Evolutionary conservation across 331 rosid genomes (phyloP).

Genomic region (Dryas integrifolia): DNA sequence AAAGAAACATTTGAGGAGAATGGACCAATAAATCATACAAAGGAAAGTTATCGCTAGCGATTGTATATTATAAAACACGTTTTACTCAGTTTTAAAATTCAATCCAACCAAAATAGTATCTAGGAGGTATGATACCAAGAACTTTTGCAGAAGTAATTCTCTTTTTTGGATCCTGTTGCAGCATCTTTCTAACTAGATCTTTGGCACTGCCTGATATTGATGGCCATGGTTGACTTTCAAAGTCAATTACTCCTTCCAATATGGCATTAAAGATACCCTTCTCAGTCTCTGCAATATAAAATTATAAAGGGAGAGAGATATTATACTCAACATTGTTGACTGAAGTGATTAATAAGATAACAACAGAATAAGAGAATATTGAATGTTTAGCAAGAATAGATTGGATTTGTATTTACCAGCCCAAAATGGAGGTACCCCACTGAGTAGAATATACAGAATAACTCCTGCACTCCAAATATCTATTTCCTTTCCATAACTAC

Average conservation of each 20-base stretch:
- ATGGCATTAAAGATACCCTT: constrained; percentile 78
- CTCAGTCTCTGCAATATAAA: constrained; percentile 63
- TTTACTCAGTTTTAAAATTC: background rate
- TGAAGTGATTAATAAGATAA: background rate
- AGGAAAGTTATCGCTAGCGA: background rate
- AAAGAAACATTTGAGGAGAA: background rate
- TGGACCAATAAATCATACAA: constrained; percentile 1
- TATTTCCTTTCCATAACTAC: constrained; percentile 77
- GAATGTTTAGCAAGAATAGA: constrained; percentile 7
- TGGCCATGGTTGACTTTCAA: constrained; percentile 87
- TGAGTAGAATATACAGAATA: constrained; percentile 75
- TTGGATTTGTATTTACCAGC: constrained; percentile 52
- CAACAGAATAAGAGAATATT: constrained; percentile 18
- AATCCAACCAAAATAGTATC: background rate
- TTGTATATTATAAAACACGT: constrained; percentile 5
- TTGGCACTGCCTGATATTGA: constrained; percentile 78
- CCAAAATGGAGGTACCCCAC: constrained; percentile 98
- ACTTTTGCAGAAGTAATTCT: constrained; percentile 81
- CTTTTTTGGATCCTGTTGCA: constrained; percentile 76
- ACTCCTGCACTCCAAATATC: constrained; percentile 98
- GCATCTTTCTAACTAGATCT: constrained; percentile 83
- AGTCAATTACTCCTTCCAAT: constrained; percentile 76
- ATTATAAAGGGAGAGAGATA: background rate
- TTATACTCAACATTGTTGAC: too few species aligned
- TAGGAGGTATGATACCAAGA: constrained; percentile 62